phyloP scores from a whole-genome alignment of 352 stramenopile species.

The Globisporangium cylindrosporum region DNA sequence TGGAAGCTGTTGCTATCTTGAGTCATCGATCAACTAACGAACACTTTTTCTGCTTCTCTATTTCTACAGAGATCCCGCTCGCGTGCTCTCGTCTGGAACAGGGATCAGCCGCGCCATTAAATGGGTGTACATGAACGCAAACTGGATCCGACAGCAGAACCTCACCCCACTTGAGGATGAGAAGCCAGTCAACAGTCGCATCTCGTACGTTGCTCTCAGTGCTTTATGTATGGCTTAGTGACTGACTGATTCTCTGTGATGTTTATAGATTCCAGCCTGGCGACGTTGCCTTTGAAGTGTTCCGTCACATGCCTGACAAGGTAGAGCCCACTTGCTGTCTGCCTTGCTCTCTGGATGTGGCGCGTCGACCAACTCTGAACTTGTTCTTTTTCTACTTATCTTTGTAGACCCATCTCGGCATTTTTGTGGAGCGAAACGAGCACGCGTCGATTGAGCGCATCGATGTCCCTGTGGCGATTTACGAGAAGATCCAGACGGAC shows the following conservation, averaged over 20 bases:
- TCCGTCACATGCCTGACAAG: slow-evolving; percentile 86
- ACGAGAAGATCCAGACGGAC: slow-evolving; percentile 81
- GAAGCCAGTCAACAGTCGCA: slow-evolving; percentile 10
- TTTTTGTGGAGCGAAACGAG: slow-evolving; percentile 55
- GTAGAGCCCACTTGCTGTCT: slow-evolving; percentile 20
- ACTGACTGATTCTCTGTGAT: not conserved
- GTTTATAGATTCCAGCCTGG: slow-evolving; percentile 41
- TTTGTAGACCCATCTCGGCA: slow-evolving; percentile 45
- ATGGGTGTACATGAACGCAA: slow-evolving; percentile 85
- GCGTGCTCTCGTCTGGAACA: slow-evolving; percentile 64
- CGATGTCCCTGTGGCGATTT: slow-evolving; percentile 63
- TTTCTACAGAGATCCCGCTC: slow-evolving; percentile 51
- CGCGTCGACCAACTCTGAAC: not conserved
- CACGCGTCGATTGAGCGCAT: slow-evolving; percentile 53
- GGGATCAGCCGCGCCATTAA: slow-evolving; percentile 77
- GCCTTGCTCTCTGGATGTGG: not conserved
- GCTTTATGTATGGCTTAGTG: slow-evolving; percentile 4
- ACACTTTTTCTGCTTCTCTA: slow-evolving; percentile 5
- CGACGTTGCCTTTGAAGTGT: slow-evolving; percentile 78
- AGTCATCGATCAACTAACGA: not conserved
- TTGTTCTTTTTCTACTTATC: not conserved
- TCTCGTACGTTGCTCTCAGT: slow-evolving; percentile 33
- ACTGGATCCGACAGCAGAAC: slow-evolving; percentile 78
- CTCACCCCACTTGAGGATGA: slow-evolving; percentile 42
- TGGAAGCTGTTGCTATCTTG: not conserved